These are phyloP conservation scores for Pseudocercospora fuligena DNA, from an alignment of 2,329 filamentous ascomycete species.

Conservation along the genomic window DNA sequence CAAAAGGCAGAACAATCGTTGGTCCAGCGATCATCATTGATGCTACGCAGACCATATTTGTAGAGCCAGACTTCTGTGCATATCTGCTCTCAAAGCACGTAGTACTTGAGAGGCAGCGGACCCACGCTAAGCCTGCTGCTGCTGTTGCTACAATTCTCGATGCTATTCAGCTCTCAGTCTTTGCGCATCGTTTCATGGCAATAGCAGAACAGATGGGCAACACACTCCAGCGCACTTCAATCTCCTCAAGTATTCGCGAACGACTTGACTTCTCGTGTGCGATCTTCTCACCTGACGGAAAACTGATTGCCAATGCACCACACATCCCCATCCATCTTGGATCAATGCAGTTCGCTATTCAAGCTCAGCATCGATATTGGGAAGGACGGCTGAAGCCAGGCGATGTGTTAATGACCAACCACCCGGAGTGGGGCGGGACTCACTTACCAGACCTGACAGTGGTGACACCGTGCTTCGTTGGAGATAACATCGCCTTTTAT, in stretches of 20 bases:
- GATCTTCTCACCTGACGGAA: conserved; percentile 49
- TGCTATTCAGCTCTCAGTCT: conserved; percentile 60
- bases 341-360: conserved; percentile 49
- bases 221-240: conserved; percentile 60
- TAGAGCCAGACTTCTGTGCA: conserved; percentile 45
- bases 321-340: conserved; percentile 52
- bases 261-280: conserved; percentile 52
- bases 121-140: conserved; percentile 22
- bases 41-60: conserved; percentile 54
- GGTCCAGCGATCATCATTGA: conserved; percentile 45
- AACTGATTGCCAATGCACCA: conserved; percentile 49
- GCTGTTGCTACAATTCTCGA: conserved; percentile 41
- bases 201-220: conserved; percentile 65
- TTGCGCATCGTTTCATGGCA: conserved; percentile 63
- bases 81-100: conserved; percentile 45
- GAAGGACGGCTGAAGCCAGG: conserved; percentile 42
- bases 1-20: conserved; percentile 27
- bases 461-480: conserved; percentile 45
- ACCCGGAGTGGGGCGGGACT: conserved; percentile 48
- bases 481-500: conserved; percentile 44
- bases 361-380: conserved; percentile 46
- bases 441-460: conserved; percentile 52
- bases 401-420: conserved; percentile 49
- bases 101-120: conserved; percentile 42
- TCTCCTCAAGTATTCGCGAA: conserved; percentile 56